phyloP scores from a whole-genome alignment of 768 basidiomycete genomes.

The Pleurotus djamor region DNA sequence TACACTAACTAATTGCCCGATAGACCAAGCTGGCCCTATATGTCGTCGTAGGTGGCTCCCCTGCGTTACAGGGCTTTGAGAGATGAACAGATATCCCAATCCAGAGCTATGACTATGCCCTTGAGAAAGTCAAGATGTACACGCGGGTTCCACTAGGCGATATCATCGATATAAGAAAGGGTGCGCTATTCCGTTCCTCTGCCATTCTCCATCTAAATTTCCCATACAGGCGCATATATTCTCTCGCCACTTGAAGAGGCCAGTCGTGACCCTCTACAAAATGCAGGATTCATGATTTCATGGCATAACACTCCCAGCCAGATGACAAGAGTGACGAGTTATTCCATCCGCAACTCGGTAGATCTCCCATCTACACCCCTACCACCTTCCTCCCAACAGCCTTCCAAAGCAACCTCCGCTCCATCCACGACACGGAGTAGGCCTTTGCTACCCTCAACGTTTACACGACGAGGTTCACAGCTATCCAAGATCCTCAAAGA shows the following conservation, averaged over 20 bases:
- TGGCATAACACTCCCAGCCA: slow-evolving; percentile 68
- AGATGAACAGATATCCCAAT: not conserved
- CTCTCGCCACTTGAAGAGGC: slow-evolving; percentile 91
- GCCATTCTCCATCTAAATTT: not conserved
- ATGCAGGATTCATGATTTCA: slow-evolving; percentile 83
- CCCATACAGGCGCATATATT: slow-evolving; percentile 82
- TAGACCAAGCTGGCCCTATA: slow-evolving; percentile 58
- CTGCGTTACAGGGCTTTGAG: too few species aligned
- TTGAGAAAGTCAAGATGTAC: slow-evolving; percentile 89
- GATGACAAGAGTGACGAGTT: slow-evolving; percentile 78
- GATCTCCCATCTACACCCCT: slow-evolving; percentile 18
- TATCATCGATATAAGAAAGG: slow-evolving; percentile 76
- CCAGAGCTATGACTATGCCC: slow-evolving; percentile 90
- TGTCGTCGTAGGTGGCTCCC: slow-evolving; percentile 58
- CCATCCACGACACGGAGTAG: not conserved
- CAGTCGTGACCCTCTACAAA: slow-evolving; percentile 84
- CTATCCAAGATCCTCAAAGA: slow-evolving; percentile 34
- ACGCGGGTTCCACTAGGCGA: slow-evolving; percentile 87
- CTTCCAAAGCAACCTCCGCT: slow-evolving; percentile 8
- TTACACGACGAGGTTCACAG: slow-evolving; percentile 18
- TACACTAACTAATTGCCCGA: not conserved
- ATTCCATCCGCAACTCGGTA: slow-evolving; percentile 76
- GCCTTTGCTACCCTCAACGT: slow-evolving; percentile 1
- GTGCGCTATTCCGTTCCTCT: slow-evolving; percentile 29
- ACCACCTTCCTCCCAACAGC: slow-evolving; percentile 17